A percentile compares a stretch with the other conserved stretches of the same genome.
Evolutionary conservation across 306 rosid species (phyloP).

Genomic region (Begonia loranthoides): DNA sequence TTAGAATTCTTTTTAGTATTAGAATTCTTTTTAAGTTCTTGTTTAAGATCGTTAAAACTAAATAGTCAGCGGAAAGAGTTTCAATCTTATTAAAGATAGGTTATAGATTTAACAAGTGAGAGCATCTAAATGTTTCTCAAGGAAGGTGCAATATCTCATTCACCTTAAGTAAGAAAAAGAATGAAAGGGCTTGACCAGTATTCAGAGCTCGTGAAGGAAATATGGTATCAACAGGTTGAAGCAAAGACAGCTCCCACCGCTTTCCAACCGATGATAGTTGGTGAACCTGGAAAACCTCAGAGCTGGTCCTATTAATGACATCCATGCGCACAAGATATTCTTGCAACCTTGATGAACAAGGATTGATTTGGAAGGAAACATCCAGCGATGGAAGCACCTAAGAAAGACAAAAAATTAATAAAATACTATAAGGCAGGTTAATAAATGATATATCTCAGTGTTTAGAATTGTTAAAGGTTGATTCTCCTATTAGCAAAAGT

Average conservation of each 20-base stretch:
- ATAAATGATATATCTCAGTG: background rate
- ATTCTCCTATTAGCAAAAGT: no score
- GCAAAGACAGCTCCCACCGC: conserved; percentile 68
- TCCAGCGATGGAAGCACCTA: conserved; percentile 89
- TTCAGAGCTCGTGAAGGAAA: conserved; percentile 59
- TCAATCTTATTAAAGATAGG: no score
- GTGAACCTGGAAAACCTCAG: conserved; percentile 61
- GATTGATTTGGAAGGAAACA: conserved; percentile 69
- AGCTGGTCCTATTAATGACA: conserved; percentile 60
- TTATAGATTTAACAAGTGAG: no score
- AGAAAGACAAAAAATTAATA: background rate
- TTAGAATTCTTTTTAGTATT: no score
- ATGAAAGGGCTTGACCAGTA: conserved; percentile 82
- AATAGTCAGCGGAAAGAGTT: no score
- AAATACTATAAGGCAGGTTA: background rate
- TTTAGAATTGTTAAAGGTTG: background rate
- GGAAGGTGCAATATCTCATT: conserved; percentile 14
- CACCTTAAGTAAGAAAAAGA: conserved; percentile 86
- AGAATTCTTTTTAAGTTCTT: no score
- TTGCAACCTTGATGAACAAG: conserved; percentile 69
- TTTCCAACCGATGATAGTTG: conserved; percentile 72
- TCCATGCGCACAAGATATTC: conserved; percentile 91
- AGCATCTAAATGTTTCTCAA: background rate
- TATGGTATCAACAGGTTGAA: conserved; percentile 58
- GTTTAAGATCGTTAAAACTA: no score